Conservation (phyloP, 2,329 filamentous ascomycete genomes). For the Amphichorda felina region DNA sequence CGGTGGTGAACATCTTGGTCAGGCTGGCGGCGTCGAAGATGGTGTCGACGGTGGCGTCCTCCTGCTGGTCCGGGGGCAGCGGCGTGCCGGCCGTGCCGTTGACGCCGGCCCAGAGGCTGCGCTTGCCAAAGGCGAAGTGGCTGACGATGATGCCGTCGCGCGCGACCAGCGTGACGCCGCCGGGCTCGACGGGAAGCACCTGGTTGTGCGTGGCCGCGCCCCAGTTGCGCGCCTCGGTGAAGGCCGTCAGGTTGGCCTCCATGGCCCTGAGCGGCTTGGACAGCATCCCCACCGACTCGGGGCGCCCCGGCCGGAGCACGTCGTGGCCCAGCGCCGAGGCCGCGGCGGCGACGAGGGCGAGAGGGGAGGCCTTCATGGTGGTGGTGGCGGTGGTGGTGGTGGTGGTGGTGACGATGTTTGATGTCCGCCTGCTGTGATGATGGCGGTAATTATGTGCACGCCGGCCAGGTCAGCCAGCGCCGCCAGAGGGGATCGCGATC, state of each 20-base stretch:
- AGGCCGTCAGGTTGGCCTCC: constrained; percentile 10
- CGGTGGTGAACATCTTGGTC: constrained; percentile 22
- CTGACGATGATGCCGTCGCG: constrained; percentile 12
- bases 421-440: too few relatives aligned
- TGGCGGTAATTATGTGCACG: too few relatives aligned
- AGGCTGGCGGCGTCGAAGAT: constrained; percentile 26
- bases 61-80: constrained; percentile 11
- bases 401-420: too few relatives aligned
- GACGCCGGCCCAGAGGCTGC: constrained; percentile 13
- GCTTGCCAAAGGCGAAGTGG: constrained; percentile 13
- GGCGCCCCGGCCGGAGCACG: constrained; percentile 5
- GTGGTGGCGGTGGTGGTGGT: background rate
- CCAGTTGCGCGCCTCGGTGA: constrained; percentile 7
- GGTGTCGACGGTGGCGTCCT: constrained; percentile 16
- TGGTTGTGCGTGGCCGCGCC: background rate
- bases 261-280: constrained; percentile 9
- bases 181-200: constrained; percentile 11
- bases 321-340: background rate
- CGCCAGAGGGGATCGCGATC: too few relatives aligned
- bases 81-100: constrained; percentile 11
- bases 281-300: constrained; percentile 17
- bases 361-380: too few relatives aligned
- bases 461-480: too few relatives aligned
- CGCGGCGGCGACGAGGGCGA: background rate
- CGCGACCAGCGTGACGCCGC: constrained; percentile 10